phyloP scores from a whole-genome alignment of 2,329 filamentous ascomycete genomes.

The Fusarium longipes region DNA sequence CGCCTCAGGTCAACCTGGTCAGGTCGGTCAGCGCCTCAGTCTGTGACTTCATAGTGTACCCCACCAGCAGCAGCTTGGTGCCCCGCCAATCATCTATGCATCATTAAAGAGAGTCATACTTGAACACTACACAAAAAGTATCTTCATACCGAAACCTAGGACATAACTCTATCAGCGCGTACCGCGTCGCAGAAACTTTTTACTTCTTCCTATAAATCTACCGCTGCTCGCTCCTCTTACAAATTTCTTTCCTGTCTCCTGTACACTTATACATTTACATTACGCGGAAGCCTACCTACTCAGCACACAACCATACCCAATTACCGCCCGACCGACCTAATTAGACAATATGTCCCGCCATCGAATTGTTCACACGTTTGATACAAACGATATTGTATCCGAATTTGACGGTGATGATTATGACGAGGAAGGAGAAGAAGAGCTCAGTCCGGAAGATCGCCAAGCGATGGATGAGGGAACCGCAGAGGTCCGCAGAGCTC shows the following conservation, averaged over 20 bases:
- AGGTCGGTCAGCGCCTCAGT: background rate
- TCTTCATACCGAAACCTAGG: background rate
- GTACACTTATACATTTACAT: background rate
- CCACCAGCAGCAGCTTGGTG: slow-evolving; percentile 37
- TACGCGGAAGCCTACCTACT: slow-evolving; percentile 2
- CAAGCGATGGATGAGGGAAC: slow-evolving; percentile 72
- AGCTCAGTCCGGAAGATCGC: slow-evolving; percentile 61
- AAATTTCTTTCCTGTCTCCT: background rate
- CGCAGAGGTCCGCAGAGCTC: slow-evolving; percentile 70
- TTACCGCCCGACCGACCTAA: background rate
- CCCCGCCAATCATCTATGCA: slow-evolving; percentile 37
- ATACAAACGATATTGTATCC: slow-evolving; percentile 60
- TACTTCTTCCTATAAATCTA: background rate
- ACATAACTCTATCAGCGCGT: background rate
- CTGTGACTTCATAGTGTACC: slow-evolving; percentile 44
- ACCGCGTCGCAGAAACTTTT: background rate
- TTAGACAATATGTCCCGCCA: slow-evolving; percentile 43
- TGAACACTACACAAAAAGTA: background rate
- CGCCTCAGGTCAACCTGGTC: background rate
- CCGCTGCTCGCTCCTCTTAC: background rate
- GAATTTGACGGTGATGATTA: slow-evolving; percentile 62
- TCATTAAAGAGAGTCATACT: slow-evolving; percentile 24
- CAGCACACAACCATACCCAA: background rate
- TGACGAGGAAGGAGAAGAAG: slow-evolving; percentile 59
- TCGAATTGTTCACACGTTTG: slow-evolving; percentile 55